These are phyloP conservation scores for Zalaria sp. DNA, from an alignment of 2,329 filamentous ascomycete species.

Conservation along the genomic window DNA sequence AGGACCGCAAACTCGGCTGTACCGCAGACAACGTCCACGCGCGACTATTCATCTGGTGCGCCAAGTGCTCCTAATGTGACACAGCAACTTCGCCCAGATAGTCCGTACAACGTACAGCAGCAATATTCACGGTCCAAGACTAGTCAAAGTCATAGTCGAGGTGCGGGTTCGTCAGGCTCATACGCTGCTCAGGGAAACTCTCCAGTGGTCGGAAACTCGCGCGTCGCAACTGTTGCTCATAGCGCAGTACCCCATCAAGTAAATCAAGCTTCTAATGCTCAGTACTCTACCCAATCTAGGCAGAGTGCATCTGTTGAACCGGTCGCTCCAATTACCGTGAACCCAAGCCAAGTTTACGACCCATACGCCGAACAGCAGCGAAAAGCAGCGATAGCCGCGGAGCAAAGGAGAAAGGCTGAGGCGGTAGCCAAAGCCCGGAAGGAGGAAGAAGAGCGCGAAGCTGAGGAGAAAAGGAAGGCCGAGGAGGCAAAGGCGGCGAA, in stretches of 20 bases:
- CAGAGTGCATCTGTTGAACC: conserved; percentile 15
- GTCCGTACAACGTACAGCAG: conserved; percentile 2
- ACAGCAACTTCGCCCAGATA: not conserved
- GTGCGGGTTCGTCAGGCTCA: too few relatives aligned
- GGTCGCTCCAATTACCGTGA: conserved; percentile 29
- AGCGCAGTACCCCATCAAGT: conserved; percentile 6
- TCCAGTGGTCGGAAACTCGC: conserved; percentile 3
- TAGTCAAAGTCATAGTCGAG: too few relatives aligned
- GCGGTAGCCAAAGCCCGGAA: conserved; percentile 16
- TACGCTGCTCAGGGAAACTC: too few relatives aligned
- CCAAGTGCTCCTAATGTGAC: not conserved
- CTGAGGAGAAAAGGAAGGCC: conserved; percentile 16
- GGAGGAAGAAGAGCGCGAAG: conserved; percentile 15
- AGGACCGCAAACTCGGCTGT: not conserved
- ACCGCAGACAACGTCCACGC: not conserved
- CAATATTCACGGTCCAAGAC: not conserved
- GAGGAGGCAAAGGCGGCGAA: conserved; percentile 7
- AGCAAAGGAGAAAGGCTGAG: conserved; percentile 14
- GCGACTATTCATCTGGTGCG: not conserved
- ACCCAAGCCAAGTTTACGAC: conserved; percentile 40
- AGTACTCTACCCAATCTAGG: conserved; percentile 10
- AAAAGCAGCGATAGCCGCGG: conserved; percentile 18
- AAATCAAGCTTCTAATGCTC: conserved; percentile 6
- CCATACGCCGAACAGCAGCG: conserved; percentile 35
- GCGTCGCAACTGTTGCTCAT: conserved; percentile 6